A percentile compares a stretch with the other conserved stretches of the same genome.
phyloP scores from a whole-genome alignment of 1,284 basidiomycete species.

The Rhodotorula mucilaginosa region DNA sequence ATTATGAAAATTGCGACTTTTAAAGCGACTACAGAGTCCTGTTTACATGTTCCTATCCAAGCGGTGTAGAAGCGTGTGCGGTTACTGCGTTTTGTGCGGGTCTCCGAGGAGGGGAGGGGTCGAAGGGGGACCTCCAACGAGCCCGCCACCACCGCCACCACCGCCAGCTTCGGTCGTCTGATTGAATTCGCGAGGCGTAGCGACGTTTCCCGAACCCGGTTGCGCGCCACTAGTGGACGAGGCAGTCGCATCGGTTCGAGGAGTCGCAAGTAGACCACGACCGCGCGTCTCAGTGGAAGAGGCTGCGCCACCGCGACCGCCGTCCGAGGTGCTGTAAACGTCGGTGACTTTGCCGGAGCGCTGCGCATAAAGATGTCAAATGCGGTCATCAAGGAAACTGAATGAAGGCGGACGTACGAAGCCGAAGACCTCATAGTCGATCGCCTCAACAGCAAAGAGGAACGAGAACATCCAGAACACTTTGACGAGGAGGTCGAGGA shows the following conservation, averaged over 20 bases:
- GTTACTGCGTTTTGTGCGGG: too few relatives aligned
- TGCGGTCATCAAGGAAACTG: too few relatives aligned
- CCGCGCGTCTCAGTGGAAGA: too few relatives aligned
- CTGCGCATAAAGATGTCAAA: background rate
- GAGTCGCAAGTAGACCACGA: too few relatives aligned
- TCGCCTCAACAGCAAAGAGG: background rate
- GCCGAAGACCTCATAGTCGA: slow-evolving; percentile 7
- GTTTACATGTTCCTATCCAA: too few relatives aligned
- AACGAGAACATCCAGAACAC: slow-evolving; percentile 1
- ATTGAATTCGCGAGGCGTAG: too few relatives aligned
- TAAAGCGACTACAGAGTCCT: background rate
- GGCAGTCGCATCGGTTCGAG: background rate
- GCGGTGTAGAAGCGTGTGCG: too few relatives aligned
- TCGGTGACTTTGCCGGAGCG: slow-evolving; percentile 1
- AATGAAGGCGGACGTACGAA: slow-evolving; percentile 5
- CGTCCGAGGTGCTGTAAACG: background rate
- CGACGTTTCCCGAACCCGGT: too few relatives aligned
- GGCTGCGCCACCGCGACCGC: background rate
- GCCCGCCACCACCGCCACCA: too few relatives aligned
- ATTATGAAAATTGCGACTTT: background rate
- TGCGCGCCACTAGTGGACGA: background rate
- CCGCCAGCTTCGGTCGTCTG: too few relatives aligned
- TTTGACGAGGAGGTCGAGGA: slow-evolving; percentile 15
- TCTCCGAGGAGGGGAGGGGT: too few relatives aligned
- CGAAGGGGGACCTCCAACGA: too few relatives aligned